A percentile compares a stretch with the other conserved stretches of the same genome.
phyloP scores from a whole-genome alignment of 495 filamentous ascomycete genomes.

The Podospora pseudoanserina region DNA sequence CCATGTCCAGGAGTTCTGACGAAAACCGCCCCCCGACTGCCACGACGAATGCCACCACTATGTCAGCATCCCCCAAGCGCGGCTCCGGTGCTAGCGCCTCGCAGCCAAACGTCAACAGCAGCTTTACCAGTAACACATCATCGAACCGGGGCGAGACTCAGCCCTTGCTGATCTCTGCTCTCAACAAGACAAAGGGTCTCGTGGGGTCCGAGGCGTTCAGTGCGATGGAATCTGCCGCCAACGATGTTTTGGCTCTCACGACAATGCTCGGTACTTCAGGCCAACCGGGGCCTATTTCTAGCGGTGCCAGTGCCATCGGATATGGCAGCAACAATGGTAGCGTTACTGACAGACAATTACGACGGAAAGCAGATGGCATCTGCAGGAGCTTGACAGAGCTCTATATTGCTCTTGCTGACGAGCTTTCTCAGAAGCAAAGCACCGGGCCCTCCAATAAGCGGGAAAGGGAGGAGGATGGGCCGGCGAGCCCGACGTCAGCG shows the following conservation, averaged over 20 bases:
- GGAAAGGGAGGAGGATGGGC: slow-evolving; percentile 26
- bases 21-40: slow-evolving; percentile 85
- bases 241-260: slow-evolving; percentile 73
- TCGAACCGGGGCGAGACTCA: slow-evolving; percentile 52
- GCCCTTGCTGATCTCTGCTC: slow-evolving; percentile 73
- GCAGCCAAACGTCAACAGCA: slow-evolving; percentile 22
- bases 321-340: slow-evolving; percentile 42
- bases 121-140: slow-evolving; percentile 19
- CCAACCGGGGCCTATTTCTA: slow-evolving; percentile 57
- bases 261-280: slow-evolving; percentile 66
- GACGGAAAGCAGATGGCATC: slow-evolving; percentile 86
- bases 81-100: slow-evolving; percentile 45
- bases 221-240: slow-evolving; percentile 75
- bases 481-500: slow-evolving; percentile 35
- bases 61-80: slow-evolving; percentile 81
- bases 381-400: slow-evolving; percentile 91
- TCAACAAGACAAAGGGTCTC: slow-evolving; percentile 67
- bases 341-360: slow-evolving; percentile 74
- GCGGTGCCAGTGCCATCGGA: slow-evolving; percentile 58
- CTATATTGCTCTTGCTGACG: slow-evolving; percentile 77
- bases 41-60: slow-evolving; percentile 86
- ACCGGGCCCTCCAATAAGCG: neutral
- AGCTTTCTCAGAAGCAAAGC: slow-evolving; percentile 32
- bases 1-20: slow-evolving; percentile 63
- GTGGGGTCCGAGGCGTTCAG: slow-evolving; percentile 69